Conservation (phyloP, 768 basidiomycete species). For the Hygrophorus russula region DNA sequence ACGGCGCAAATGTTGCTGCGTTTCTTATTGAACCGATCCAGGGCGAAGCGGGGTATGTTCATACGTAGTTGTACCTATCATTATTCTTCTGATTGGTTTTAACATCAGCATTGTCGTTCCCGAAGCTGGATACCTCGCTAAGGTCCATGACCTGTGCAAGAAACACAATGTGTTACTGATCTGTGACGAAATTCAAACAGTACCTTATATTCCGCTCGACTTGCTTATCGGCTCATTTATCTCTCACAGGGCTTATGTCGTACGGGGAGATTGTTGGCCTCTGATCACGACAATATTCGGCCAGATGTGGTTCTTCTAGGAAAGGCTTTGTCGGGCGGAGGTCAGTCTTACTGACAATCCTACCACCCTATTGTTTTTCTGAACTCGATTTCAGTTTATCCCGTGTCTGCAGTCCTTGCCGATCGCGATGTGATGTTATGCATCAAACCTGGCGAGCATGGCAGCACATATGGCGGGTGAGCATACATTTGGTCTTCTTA, state of each 20-base stretch:
- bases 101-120: constrained; percentile 78
- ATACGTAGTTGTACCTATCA: background rate
- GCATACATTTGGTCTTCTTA: constrained; percentile 15
- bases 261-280: constrained; percentile 90
- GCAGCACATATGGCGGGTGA: constrained; percentile 90
- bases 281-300: constrained; percentile 75
- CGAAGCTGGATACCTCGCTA: constrained; percentile 70
- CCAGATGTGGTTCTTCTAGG: constrained; percentile 92
- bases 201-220: constrained; percentile 19
- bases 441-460: constrained; percentile 92
- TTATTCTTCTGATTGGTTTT: constrained; percentile 1
- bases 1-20: constrained; percentile 80
- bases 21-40: constrained; percentile 98
- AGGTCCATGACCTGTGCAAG: constrained; percentile 77
- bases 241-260: constrained; percentile 66
- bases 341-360: constrained; percentile 29
- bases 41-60: constrained; percentile 87
- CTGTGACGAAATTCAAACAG: constrained; percentile 97
- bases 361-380: background rate
- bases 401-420: constrained; percentile 91
- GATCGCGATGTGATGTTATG: constrained; percentile 89
- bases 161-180: constrained; percentile 92
- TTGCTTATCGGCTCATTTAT: constrained; percentile 2
- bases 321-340: constrained; percentile 93
- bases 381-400: constrained; percentile 53